These are phyloP conservation scores for Diaporthe sp. DNA, from an alignment of 2,329 filamentous ascomycete genomes.

Conservation along the genomic window DNA sequence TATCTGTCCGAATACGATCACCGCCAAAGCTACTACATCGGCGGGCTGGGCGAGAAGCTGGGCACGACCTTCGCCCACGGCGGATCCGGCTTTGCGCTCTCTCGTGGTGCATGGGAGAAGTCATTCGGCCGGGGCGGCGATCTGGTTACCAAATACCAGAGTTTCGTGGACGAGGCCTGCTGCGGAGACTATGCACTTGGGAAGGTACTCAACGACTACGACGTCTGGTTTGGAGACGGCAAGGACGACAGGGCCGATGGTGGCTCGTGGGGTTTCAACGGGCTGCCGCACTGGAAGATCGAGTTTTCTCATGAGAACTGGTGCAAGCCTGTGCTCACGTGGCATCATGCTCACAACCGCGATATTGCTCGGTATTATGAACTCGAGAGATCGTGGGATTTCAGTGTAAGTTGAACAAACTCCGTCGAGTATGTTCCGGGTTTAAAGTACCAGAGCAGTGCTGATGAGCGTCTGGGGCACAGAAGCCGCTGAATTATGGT, in stretches of 20 bases:
- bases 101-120: conserved; percentile 32
- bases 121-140: conserved; percentile 20
- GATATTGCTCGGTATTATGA: conserved; percentile 45
- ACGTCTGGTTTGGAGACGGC: conserved; percentile 27
- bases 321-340: conserved; percentile 33
- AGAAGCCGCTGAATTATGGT: conserved; percentile 42
- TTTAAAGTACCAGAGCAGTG: no score
- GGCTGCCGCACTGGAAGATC: conserved; percentile 21
- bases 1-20: conserved; percentile 37
- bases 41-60: conserved; percentile 37
- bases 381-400: conserved; percentile 45
- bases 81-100: conserved; percentile 38
- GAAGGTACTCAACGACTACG: conserved; percentile 31
- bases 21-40: conserved; percentile 32
- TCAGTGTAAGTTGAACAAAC: conserved; percentile 13
- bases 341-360: conserved; percentile 44
- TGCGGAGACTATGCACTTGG: conserved; percentile 32
- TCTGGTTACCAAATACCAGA: conserved; percentile 22
- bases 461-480: background rate
- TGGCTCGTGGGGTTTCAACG: conserved; percentile 31
- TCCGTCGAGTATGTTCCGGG: background rate
- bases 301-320: conserved; percentile 29
- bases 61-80: conserved; percentile 39
- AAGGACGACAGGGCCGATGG: conserved; percentile 16
- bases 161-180: conserved; percentile 20